Percentiles rank a stretch among this genome's conserved stretches.
phyloP scores from a whole-genome alignment of 2,329 filamentous ascomycete genomes.

The Fusarium longipes region DNA sequence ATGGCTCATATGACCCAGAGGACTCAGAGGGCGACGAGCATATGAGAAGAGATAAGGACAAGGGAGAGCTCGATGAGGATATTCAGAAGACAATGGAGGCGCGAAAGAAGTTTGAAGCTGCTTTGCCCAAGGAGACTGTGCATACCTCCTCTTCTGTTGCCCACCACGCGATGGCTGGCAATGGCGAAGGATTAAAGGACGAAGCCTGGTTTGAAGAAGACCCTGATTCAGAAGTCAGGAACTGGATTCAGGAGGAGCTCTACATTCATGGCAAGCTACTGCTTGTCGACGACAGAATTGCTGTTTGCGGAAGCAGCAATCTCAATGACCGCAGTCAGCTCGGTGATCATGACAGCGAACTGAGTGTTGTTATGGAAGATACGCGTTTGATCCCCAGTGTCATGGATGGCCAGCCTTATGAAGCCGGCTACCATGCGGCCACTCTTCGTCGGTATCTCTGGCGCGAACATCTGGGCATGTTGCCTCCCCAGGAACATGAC shows the following conservation, averaged over 20 bases:
- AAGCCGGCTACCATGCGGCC: slow-evolving; percentile 83
- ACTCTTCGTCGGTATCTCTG: slow-evolving; percentile 85
- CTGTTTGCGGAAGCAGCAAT: slow-evolving; percentile 88
- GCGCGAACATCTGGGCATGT: slow-evolving; percentile 88
- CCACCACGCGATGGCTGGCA: slow-evolving; percentile 81
- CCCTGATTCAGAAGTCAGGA: slow-evolving; percentile 79
- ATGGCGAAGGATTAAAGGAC: slow-evolving; percentile 67
- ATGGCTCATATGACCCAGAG: slow-evolving; percentile 62
- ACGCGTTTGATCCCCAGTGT: slow-evolving; percentile 73
- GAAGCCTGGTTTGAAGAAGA: slow-evolving; percentile 81
- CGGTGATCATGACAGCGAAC: slow-evolving; percentile 89
- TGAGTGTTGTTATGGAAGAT: slow-evolving; percentile 91
- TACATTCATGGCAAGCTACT: slow-evolving; percentile 95
- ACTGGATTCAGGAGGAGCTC: slow-evolving; percentile 95
- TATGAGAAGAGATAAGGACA: slow-evolving; percentile 57
- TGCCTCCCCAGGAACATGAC: slow-evolving; percentile 78
- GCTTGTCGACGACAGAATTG: slow-evolving; percentile 87
- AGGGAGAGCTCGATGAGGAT: slow-evolving; percentile 52
- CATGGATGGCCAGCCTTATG: slow-evolving; percentile 83
- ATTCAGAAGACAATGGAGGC: slow-evolving; percentile 57
- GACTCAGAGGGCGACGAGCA: slow-evolving; percentile 61
- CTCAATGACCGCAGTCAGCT: slow-evolving; percentile 91
- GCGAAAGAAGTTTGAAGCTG: slow-evolving; percentile 65
- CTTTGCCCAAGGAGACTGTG: slow-evolving; percentile 52
- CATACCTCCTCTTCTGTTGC: slow-evolving; percentile 65